Conservation (phyloP, 768 basidiomycete genomes). For the Pleurotus salmoneostramineus region DNA sequence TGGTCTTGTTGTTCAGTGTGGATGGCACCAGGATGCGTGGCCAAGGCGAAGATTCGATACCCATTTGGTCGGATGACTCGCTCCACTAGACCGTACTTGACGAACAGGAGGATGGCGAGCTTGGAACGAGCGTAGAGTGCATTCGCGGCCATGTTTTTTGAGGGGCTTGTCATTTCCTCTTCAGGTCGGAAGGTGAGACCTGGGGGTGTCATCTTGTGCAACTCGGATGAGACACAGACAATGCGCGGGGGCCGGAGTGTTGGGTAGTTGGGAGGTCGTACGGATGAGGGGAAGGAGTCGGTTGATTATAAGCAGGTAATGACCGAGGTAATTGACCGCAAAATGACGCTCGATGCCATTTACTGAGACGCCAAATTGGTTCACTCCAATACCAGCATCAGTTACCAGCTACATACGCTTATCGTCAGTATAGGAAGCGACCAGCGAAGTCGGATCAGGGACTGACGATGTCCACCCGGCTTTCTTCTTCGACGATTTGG, state of each 20-base stretch:
- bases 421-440: neutral
- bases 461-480: constrained; percentile 9
- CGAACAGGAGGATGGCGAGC: neutral
- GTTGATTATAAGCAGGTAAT: neutral
- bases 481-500: constrained; percentile 5
- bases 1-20: constrained; percentile 3
- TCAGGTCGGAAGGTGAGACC: neutral
- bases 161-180: neutral
- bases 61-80: neutral
- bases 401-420: neutral
- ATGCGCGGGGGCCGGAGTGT: neutral
- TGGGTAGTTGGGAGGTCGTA: neutral
- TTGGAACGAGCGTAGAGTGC: neutral
- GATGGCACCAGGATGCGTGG: neutral
- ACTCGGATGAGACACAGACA: neutral
- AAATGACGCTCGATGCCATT: neutral
- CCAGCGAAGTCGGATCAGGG: neutral
- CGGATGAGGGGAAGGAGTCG: neutral
- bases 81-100: neutral
- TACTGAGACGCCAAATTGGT: neutral
- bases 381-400: neutral
- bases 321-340: constrained; percentile 1
- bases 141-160: neutral
- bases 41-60: neutral
- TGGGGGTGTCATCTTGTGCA: neutral